Percentiles rank a stretch among this genome's conserved stretches.
Conservation (phyloP, 2,329 filamentous ascomycete species). For the Stromatinia cepivora region DNA sequence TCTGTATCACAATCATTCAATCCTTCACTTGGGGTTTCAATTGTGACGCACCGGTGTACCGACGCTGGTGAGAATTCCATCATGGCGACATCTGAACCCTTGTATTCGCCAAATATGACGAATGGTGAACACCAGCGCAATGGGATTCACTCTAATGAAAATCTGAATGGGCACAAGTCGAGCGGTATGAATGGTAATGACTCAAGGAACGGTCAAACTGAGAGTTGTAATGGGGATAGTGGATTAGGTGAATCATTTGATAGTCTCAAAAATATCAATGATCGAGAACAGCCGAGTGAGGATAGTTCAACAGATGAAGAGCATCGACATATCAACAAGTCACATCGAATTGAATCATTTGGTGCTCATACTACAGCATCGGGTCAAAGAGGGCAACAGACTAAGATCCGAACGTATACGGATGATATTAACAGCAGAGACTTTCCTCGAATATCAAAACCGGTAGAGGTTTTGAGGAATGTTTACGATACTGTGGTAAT, state of each 20-base stretch:
- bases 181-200: not conserved
- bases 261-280: not conserved
- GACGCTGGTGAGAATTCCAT: not conserved
- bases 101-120: not conserved
- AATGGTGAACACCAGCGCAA: conserved; percentile 13
- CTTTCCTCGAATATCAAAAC: conserved; percentile 57
- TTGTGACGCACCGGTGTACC: conserved; percentile 13
- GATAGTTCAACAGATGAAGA: conserved; percentile 4
- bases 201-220: not conserved
- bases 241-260: conserved; percentile 8
- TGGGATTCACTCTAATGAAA: not conserved
- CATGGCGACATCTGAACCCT: conserved; percentile 18
- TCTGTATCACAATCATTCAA: not conserved
- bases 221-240: conserved; percentile 4
- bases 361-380: conserved; percentile 30
- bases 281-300: not conserved
- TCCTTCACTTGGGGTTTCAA: not conserved
- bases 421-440: conserved; percentile 36
- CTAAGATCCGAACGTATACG: conserved; percentile 38
- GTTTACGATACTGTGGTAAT: conserved; percentile 67
- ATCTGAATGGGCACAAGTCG: not conserved
- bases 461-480: conserved; percentile 56
- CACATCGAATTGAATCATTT: conserved; percentile 32
- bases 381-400: conserved; percentile 34
- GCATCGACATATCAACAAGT: conserved; percentile 11